Conservation (phyloP, 2,329 filamentous ascomycete species). For the Seiridium unicorne region DNA sequence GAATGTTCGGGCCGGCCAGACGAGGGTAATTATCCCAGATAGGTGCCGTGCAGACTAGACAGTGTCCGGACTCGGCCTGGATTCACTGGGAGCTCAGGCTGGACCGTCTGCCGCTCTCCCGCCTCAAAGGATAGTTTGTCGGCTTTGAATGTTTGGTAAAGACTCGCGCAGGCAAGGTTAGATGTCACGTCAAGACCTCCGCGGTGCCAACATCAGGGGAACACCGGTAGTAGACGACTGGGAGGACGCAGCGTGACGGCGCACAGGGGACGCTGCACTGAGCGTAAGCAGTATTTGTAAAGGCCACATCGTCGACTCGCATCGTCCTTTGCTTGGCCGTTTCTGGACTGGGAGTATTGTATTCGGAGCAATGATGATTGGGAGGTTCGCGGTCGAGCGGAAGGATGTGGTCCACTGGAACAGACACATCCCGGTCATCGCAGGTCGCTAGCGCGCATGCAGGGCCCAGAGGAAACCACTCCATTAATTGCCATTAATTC, state of each 20-base stretch:
- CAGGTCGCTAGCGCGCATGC: conserved; percentile 2
- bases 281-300: too few relatives aligned
- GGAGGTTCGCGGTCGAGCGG: conserved; percentile 5
- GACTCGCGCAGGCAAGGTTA: too few relatives aligned
- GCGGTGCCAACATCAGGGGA: too few relatives aligned
- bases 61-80: not conserved
- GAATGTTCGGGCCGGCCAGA: not conserved
- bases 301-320: too few relatives aligned
- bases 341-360: not conserved
- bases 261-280: too few relatives aligned
- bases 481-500: not conserved
- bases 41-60: not conserved
- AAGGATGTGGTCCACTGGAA: conserved; percentile 2
- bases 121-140: not conserved
- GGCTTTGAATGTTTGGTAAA: not conserved
- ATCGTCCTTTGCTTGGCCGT: too few relatives aligned
- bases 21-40: not conserved
- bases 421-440: not conserved
- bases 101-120: not conserved
- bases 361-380: conserved; percentile 1
- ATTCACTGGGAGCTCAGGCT: not conserved
- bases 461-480: conserved; percentile 2
- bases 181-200: too few relatives aligned
- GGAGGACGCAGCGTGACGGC: too few relatives aligned
- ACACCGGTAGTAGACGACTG: too few relatives aligned